phyloP scores from a whole-genome alignment of 306 rosid species.

The Medicago lupulina region DNA sequence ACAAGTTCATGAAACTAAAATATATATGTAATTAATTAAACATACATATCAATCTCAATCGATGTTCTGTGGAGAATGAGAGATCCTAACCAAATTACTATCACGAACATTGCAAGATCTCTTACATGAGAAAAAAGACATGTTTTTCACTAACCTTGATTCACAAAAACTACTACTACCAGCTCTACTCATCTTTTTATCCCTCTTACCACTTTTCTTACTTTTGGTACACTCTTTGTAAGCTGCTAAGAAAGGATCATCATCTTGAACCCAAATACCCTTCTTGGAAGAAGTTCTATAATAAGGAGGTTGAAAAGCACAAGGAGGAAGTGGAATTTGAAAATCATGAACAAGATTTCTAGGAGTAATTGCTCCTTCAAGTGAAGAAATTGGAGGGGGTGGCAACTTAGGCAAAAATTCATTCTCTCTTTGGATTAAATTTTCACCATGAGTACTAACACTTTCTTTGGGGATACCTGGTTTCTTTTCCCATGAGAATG shows the following conservation, averaged over 20 bases:
- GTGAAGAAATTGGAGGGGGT: constrained; percentile 61
- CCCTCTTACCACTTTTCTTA: constrained; percentile 29
- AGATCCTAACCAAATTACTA: constrained; percentile 55
- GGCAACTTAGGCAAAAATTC: constrained; percentile 51
- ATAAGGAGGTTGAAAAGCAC: constrained; percentile 61
- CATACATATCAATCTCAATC: constrained; percentile 20
- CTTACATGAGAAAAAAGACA: constrained; percentile 57
- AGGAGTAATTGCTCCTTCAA: constrained; percentile 31
- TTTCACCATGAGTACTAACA: constrained; percentile 23
- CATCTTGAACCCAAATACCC: constrained; percentile 52
- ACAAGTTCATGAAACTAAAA: neutral
- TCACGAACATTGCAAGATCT: constrained; percentile 52
- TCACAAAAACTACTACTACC: constrained; percentile 9
- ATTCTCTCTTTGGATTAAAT: constrained; percentile 17
- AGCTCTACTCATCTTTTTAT: constrained; percentile 23
- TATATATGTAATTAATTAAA: neutral
- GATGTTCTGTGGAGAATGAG: constrained; percentile 38
- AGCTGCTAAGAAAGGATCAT: constrained; percentile 78
- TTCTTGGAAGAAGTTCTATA: constrained; percentile 55
- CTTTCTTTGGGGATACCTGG: constrained; percentile 63
- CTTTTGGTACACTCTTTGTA: constrained; percentile 70
- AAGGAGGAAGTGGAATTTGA: constrained; percentile 81
- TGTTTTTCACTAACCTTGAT: constrained; percentile 42
- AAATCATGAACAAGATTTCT: constrained; percentile 41
- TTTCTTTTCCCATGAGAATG: constrained; percentile 85